A percentile compares a stretch with the other conserved stretches of the same genome.
Evolutionary conservation across 768 basidiomycete species (phyloP).

Genomic region (Cyclocybe aegerita): DNA sequence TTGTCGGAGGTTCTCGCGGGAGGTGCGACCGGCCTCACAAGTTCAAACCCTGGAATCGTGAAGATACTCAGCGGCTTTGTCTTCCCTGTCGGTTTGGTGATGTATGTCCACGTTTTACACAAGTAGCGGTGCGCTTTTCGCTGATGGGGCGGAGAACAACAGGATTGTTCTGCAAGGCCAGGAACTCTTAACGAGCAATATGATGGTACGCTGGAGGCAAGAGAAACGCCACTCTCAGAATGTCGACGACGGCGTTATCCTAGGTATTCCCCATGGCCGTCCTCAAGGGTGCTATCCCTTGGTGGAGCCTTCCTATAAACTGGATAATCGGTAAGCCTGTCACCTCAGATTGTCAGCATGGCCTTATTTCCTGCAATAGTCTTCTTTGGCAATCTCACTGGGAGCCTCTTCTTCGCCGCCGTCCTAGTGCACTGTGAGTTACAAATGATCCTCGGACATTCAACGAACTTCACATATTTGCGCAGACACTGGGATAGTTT

Average conservation of each 20-base stretch:
- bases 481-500: constrained; percentile 60
- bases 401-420: constrained; percentile 69
- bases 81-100: constrained; percentile 76
- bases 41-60: constrained; percentile 63
- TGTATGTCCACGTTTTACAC: constrained; percentile 38
- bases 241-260: background rate
- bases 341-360: background rate
- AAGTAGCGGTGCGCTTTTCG: background rate
- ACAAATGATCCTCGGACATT: background rate
- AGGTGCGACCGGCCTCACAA: constrained; percentile 50
- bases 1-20: constrained; percentile 60
- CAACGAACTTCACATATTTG: background rate
- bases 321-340: constrained; percentile 58
- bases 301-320: constrained; percentile 69
- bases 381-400: constrained; percentile 66
- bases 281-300: constrained; percentile 58
- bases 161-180: constrained; percentile 75
- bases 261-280: constrained; percentile 73
- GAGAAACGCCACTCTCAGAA: background rate
- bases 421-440: constrained; percentile 63
- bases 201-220: constrained; percentile 51
- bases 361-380: constrained; percentile 36
- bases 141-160: background rate
- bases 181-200: constrained; percentile 73
- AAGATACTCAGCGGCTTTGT: constrained; percentile 67